Conservation (phyloP, 1,139 yeast species). For the Hemisphaericaspora xylanilytica region DNA sequence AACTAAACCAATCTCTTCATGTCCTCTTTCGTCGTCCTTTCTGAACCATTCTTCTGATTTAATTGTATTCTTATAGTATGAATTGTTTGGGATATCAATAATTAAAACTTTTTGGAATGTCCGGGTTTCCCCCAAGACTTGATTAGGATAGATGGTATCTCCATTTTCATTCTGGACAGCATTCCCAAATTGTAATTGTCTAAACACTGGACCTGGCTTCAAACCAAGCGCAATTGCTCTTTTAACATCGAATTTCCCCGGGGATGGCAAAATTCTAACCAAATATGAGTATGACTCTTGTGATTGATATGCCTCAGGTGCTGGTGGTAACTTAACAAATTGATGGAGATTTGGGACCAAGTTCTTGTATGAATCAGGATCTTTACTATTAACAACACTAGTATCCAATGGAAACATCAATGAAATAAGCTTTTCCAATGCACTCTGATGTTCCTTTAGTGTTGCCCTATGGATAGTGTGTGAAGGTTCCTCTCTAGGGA, state of each 20-base stretch:
- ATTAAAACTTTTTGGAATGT: slow-evolving; percentile 60
- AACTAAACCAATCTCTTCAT: slow-evolving; percentile 49
- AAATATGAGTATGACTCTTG: slow-evolving; percentile 54
- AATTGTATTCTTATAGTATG: slow-evolving; percentile 49
- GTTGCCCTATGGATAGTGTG: neutral
- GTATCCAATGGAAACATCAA: slow-evolving; percentile 53
- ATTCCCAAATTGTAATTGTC: slow-evolving; percentile 59
- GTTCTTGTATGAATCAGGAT: slow-evolving; percentile 39
- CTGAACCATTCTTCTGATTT: slow-evolving; percentile 28
- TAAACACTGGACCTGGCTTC: slow-evolving; percentile 60
- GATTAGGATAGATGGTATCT: slow-evolving; percentile 56
- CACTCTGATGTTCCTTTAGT: slow-evolving; percentile 13
- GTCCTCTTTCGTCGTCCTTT: slow-evolving; percentile 25
- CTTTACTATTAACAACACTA: slow-evolving; percentile 31
- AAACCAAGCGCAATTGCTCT: slow-evolving; percentile 71
- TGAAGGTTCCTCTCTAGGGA: slow-evolving; percentile 13
- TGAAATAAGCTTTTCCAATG: slow-evolving; percentile 34
- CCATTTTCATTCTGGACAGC: slow-evolving; percentile 61
- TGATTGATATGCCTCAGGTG: slow-evolving; percentile 16
- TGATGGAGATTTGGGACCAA: slow-evolving; percentile 43
- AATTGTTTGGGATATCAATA: slow-evolving; percentile 66
- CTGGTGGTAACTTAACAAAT: slow-evolving; percentile 36
- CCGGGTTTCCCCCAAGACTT: slow-evolving; percentile 68
- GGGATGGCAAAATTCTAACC: slow-evolving; percentile 59
- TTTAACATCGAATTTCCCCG: slow-evolving; percentile 74